Base-by-base conservation (phyloP, 1,139 yeast genomes). In the Wickerhamiella pararugosa region DNA sequence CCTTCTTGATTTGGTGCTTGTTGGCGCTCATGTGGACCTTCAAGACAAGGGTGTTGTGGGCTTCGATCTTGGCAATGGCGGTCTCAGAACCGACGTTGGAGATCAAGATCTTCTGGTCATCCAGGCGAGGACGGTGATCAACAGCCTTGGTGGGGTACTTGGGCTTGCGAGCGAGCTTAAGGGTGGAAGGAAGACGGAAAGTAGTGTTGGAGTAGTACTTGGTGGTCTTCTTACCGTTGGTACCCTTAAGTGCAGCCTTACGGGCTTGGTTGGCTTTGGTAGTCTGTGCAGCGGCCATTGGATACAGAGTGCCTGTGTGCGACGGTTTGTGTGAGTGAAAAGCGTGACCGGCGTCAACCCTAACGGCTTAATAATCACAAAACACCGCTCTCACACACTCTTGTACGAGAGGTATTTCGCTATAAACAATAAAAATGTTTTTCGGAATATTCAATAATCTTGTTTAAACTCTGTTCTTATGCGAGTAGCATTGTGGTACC, bases 1-100 rank as follows among this genome's bases (percentile, higher is more conserved):
- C 98, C 65, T 79, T 73, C 79, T 87, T 87, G 76, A 90, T 90
- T 75, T 90, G 96, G 74, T 79, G 71, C 79, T 90, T 90, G 94
- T 87, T 90, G 66, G 97, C 76, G 75, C 82, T 82, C 64, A 86
- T 66, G 73, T 83, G 90, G 67, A 90, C 97, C 74, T 82, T 92
- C 90, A 90, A 86, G 58, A 92, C 98, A 67, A 90, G 80, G 63
- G 94, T 90, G 93, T 90, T 90, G 73, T 94, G 86, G 67, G 86
- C 96, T 76, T 92, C 98, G 66, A 90, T 95, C 79, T 86, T 84
- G 82, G 90, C 90, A 82, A 92, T 86, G 66, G 98, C 95, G 57
- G 94, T 84, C 77, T 90, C 99, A 60, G 94, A 76, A 68, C 92
- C 92, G 71, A 90, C 79, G 75, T 96, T 97, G 61, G 86, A 73